Base-by-base conservation (phyloP, 2,329 filamentous ascomycete species). In the Ceratocystis variospora region DNA sequence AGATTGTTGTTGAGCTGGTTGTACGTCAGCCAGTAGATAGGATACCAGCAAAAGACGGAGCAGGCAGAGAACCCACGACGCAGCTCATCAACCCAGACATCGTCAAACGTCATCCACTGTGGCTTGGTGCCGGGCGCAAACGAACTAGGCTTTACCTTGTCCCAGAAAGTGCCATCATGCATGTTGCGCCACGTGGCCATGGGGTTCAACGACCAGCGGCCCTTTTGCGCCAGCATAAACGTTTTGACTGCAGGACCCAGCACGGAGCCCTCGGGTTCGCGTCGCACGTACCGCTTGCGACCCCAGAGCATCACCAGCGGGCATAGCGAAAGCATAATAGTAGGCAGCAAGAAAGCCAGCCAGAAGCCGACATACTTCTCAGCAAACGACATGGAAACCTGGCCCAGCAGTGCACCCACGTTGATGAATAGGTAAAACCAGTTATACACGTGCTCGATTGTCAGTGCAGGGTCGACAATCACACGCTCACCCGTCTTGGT, bases 311-410 rank as follows among this genome's bases (percentile, higher is more conserved):
- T 78, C 17, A 90, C 80, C 1, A 81, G 44, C 0, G 87, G 87
- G 70, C 84, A 87, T 50, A 83, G 64, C 67, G 79, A 79, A 72
- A 89, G 84, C 72, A 89, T 76, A 69, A 82, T 72, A 0, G 87
- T 89, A 1, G 88, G 88, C 0, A 91, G 78, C 3, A 85, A 76
- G 74, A 79, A 91, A 0, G 87, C 81, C 19, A 89, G 80, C 82
- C 83, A 91, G 76, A 89, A 90, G 7, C 88, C 88, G 50, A 90
- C 80, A 67, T 89, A 87, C 70, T 87, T 84, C 75, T 90, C 87
- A 0, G 84, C 83, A 71, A 89, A 90, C 2, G 84, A 84, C 84
- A 87, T 88, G 71, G 77, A 78, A 67, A 87, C 78, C 73, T 86
- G 84, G 10, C 82, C 85, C 46, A 80, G 69, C 57, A 88, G 78